Conservation (phyloP, 1,284 basidiomycete species). For the Cystobasidiaceae sp. region DNA sequence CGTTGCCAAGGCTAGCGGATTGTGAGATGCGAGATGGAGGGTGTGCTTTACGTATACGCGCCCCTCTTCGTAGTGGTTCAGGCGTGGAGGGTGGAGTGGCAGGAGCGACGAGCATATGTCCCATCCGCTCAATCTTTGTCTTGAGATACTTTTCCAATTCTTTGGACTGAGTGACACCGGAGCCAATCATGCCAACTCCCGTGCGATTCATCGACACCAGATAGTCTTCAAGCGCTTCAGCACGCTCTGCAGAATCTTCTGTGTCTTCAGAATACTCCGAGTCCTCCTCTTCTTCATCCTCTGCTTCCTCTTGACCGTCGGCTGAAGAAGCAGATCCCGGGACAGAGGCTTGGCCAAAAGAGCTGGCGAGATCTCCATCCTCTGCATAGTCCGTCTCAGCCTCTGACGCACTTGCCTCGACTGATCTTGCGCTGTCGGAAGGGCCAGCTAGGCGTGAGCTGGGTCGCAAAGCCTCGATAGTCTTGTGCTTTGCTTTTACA, state of each 20-base stretch:
- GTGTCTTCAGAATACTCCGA: constrained; percentile 39
- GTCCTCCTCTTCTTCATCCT: constrained; percentile 1
- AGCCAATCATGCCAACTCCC: constrained; percentile 80
- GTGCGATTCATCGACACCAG: constrained; percentile 51
- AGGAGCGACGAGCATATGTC: constrained; percentile 74
- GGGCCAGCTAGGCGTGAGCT: neutral
- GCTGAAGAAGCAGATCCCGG: constrained; percentile 3
- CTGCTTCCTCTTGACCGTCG: neutral
- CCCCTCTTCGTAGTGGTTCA: neutral
- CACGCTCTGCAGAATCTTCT: constrained; percentile 43
- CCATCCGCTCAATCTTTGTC: constrained; percentile 95
- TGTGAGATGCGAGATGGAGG: neutral
- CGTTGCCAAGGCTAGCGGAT: neutral
- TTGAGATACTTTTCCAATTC: constrained; percentile 93
- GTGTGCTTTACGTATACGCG: neutral
- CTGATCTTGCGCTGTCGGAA: neutral
- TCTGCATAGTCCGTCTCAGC: neutral
- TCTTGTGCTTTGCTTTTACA: constrained; percentile 1
- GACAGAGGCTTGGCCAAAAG: constrained; percentile 26
- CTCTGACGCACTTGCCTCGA: constrained; percentile 9
- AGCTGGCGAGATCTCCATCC: constrained; percentile 1
- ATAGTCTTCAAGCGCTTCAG: constrained; percentile 48
- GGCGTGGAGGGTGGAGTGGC: constrained; percentile 26
- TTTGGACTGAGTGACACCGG: constrained; percentile 68
- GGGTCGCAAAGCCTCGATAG: neutral